Evolutionary conservation across 495 filamentous ascomycete species (phyloP).

Genomic region (Evansstolkia leycettana): DNA sequence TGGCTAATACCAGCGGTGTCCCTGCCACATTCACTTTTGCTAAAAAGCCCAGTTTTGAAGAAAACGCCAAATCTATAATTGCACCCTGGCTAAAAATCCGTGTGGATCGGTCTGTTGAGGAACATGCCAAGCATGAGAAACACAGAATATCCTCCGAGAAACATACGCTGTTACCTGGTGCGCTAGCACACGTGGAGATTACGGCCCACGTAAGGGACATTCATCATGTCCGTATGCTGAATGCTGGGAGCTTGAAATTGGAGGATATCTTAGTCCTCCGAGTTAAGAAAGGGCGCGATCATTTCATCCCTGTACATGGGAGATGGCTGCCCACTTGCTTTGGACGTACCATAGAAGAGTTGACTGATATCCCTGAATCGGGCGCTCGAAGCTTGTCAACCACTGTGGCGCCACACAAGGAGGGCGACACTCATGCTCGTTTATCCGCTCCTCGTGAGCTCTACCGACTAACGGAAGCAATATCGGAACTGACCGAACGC

Average conservation of each 20-base stretch:
- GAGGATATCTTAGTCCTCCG: slow-evolving; percentile 89
- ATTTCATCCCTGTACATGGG: slow-evolving; percentile 75
- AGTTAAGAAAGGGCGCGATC: slow-evolving; percentile 71
- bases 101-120: slow-evolving; percentile 39
- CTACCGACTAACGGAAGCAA: slow-evolving; percentile 73
- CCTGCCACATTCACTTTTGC: slow-evolving; percentile 65
- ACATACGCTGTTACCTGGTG: slow-evolving; percentile 67
- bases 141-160: slow-evolving; percentile 21
- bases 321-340: slow-evolving; percentile 75
- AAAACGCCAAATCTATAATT: slow-evolving; percentile 22
- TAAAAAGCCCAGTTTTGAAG: slow-evolving; percentile 44
- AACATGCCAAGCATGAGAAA: slow-evolving; percentile 18
- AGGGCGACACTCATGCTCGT: slow-evolving; percentile 38
- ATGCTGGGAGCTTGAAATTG: slow-evolving; percentile 48
- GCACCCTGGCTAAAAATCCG: slow-evolving; percentile 57
- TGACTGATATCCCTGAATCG: slow-evolving; percentile 73
- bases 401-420: slow-evolving; percentile 11
- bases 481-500: slow-evolving; percentile 64
- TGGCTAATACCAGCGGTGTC: slow-evolving; percentile 83
- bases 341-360: slow-evolving; percentile 67
- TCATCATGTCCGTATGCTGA: slow-evolving; percentile 54
- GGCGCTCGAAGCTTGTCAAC: slow-evolving; percentile 43
- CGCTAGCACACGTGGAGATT: slow-evolving; percentile 58
- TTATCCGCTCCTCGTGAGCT: slow-evolving; percentile 73
- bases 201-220: slow-evolving; percentile 50